These are phyloP conservation scores for Cyphellophora attinorum DNA, from an alignment of 2,329 filamentous ascomycete species.

Conservation along the genomic window DNA sequence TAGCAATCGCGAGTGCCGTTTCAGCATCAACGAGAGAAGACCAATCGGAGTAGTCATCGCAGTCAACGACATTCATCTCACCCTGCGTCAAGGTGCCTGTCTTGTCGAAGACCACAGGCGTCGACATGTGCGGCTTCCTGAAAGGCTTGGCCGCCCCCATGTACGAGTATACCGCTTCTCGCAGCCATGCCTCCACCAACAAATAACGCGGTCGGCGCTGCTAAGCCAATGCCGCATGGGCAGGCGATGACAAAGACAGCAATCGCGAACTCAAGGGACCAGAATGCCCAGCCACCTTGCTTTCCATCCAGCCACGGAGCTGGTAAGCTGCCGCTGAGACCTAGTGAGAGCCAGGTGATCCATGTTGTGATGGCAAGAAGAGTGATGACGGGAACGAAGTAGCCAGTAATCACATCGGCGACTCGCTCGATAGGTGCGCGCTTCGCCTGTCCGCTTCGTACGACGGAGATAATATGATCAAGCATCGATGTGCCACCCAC, in stretches of 20 bases:
- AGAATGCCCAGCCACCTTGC: slow-evolving; percentile 42
- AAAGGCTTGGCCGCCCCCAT: slow-evolving; percentile 77
- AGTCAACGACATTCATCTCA: slow-evolving; percentile 46
- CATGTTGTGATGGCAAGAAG: slow-evolving; percentile 38
- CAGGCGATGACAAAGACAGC: slow-evolving; percentile 81
- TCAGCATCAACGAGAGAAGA: slow-evolving; percentile 4
- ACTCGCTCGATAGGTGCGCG: slow-evolving; percentile 38
- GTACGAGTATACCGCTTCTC: slow-evolving; percentile 69
- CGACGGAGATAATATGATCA: slow-evolving; percentile 38
- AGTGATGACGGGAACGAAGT: slow-evolving; percentile 41
- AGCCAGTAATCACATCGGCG: slow-evolving; percentile 37
- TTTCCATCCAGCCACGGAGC: slow-evolving; percentile 41
- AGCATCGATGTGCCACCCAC: slow-evolving; percentile 40
- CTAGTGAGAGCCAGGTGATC: slow-evolving; percentile 36
- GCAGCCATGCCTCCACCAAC: slow-evolving; percentile 74
- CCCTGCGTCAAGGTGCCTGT: slow-evolving; percentile 70
- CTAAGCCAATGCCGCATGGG: slow-evolving; percentile 72
- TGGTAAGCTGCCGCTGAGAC: slow-evolving; percentile 31
- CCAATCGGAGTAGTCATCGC: slow-evolving; percentile 28
- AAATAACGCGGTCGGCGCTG: slow-evolving; percentile 80
- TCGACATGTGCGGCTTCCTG: slow-evolving; percentile 72
- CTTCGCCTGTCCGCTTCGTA: slow-evolving; percentile 40
- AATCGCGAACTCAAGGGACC: slow-evolving; percentile 59
- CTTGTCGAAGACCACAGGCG: slow-evolving; percentile 79
- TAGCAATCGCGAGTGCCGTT: slow-evolving; percentile 36